Conservation (phyloP, 2,329 filamentous ascomycete species). For the Diplodia intermedia region DNA sequence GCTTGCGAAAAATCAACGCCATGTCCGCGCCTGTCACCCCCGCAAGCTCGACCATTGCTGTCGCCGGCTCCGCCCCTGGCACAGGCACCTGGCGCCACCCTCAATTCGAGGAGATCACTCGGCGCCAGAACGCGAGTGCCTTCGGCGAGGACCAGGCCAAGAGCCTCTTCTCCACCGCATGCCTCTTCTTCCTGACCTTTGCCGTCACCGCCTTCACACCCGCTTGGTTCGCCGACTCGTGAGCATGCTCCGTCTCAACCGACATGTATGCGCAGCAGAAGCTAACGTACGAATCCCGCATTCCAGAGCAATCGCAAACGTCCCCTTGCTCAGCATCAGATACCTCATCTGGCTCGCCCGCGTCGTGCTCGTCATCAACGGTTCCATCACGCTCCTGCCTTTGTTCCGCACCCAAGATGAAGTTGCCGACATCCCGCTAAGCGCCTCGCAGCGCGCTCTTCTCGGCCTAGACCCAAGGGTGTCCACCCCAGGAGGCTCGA, state of each 20-base stretch:
- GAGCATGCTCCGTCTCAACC: background rate
- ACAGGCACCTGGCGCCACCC: conserved; percentile 91
- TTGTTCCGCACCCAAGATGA: conserved; percentile 76
- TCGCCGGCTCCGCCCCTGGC: conserved; percentile 38
- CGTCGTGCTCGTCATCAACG: conserved; percentile 66
- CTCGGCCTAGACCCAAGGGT: conserved; percentile 76
- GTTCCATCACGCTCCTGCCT: conserved; percentile 72
- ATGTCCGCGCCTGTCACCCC: conserved; percentile 30
- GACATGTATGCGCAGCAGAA: background rate
- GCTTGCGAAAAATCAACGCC: conserved; percentile 28
- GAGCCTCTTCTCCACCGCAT: conserved; percentile 71
- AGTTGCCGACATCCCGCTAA: conserved; percentile 87
- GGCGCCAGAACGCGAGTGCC: conserved; percentile 76
- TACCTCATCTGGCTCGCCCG: conserved; percentile 58
- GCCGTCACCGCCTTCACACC: conserved; percentile 47
- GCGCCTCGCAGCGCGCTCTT: conserved; percentile 82
- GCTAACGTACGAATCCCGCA: conserved; percentile 43
- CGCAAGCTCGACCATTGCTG: conserved; percentile 26
- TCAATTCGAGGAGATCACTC: conserved; percentile 82
- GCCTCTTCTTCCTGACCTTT: conserved; percentile 60
- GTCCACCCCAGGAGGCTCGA: conserved; percentile 65
- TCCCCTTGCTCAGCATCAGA: conserved; percentile 49
- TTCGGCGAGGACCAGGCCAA: conserved; percentile 81
- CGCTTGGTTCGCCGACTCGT: conserved; percentile 7
- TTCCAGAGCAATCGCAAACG: conserved; percentile 41